Percentiles rank a stretch among this genome's conserved stretches.
Conservation (phyloP, 495 filamentous ascomycete species). For the Penicillium cataractarum region DNA sequence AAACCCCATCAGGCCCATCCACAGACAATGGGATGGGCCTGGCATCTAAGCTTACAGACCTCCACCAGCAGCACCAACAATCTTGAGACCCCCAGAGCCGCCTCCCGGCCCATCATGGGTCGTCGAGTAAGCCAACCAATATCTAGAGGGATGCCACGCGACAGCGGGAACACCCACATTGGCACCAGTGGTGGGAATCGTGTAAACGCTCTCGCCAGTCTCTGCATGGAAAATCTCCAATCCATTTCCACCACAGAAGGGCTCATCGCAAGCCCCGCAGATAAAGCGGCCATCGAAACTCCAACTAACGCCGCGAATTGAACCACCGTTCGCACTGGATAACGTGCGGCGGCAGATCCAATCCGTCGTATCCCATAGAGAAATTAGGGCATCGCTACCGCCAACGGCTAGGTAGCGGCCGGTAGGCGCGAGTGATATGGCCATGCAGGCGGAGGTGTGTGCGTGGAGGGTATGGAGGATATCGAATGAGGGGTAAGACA, state of each 20-base stretch:
- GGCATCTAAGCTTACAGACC: conserved; percentile 15
- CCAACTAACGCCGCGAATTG: conserved; percentile 84
- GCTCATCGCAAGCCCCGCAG: conserved; percentile 83
- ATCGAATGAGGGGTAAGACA: conserved; percentile 63
- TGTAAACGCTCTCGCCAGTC: conserved; percentile 83
- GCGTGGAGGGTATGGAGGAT: conserved; percentile 69
- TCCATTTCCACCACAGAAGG: conserved; percentile 48
- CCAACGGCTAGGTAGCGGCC: conserved; percentile 84
- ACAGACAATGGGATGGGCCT: background rate
- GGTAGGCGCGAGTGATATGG: conserved; percentile 71
- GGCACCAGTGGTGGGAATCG: conserved; percentile 66
- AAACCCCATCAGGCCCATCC: background rate
- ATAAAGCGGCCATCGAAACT: conserved; percentile 90
- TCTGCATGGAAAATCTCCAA: conserved; percentile 82
- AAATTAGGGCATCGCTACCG: conserved; percentile 84
- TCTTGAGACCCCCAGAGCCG: conserved; percentile 73
- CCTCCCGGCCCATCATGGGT: conserved; percentile 75
- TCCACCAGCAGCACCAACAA: conserved; percentile 67
- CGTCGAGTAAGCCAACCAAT: conserved; percentile 87
- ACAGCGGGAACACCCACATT: conserved; percentile 61
- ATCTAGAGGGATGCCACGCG: conserved; percentile 88
- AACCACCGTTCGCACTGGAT: conserved; percentile 68
- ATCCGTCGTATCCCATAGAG: conserved; percentile 89
- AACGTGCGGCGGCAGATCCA: conserved; percentile 89
- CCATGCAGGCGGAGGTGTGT: conserved; percentile 78